Base-by-base conservation (phyloP, 176 grass and related monocot species). In the Hsuehochloa calcarea region DNA sequence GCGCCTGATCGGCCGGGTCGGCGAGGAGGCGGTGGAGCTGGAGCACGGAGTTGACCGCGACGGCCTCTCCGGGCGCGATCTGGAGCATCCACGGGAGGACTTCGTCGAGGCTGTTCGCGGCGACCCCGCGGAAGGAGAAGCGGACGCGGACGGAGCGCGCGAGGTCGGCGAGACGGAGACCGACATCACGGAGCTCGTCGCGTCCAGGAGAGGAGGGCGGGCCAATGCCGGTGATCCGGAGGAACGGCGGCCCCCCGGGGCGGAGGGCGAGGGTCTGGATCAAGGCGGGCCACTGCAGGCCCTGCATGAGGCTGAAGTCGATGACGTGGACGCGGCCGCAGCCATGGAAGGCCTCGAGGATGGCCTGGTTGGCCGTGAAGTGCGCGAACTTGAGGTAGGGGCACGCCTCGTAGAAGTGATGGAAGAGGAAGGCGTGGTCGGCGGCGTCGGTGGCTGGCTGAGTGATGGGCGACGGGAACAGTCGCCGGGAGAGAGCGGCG, bases 361-460 rank as follows among this genome's bases (percentile, higher is more conserved):
- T 98, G 11, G 96, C 93, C 83, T 98, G 96, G 82, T 98, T 98
- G 11, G 96, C 96, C 15, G 91, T 98, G 85, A 98, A 98, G 56
- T 98, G 96, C 17, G 96, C 96, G 77, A 98, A 98, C 86, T 98
- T 98, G 79, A 98, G 89, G 87, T 98, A 98, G 0, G 96, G 96
- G 72, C 96, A 91, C 4, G 93, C 83, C 91, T 98, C 96, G 93
- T 98, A 98, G 89, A 92, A 98, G 79, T 89, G 91, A 80, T 93
- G 93, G 85, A 92, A 93, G 19, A 98, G 80, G 29, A 98, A 75
- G 16, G 90, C 91, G 41, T 68, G 67, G 31, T 90, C 87, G 5
- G 84, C 89, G 5, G 84, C 60, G 10, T 50, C 37, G 74, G 5
- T 22, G 71, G 17, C 6, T 1, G 63, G 31, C 6, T 40, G 43